phyloP scores from a whole-genome alignment of 192 early-diverging fungal genomes.

The Cetraspora pellucida region DNA sequence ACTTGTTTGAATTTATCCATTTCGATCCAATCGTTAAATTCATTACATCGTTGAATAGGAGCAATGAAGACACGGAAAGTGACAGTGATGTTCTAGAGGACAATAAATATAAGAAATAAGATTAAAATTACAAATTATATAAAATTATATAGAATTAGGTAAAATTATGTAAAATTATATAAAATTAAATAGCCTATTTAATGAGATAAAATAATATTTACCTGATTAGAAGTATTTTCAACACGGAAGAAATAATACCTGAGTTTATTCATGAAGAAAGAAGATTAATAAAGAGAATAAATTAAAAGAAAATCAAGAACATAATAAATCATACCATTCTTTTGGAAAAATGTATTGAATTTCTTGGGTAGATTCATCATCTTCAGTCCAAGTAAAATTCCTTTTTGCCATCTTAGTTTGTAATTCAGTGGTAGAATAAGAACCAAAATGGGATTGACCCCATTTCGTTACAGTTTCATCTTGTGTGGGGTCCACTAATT shows the following conservation, averaged over 20 bases:
- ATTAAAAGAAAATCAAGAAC: no score
- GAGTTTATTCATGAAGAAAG: no score
- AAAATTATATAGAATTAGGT: background rate
- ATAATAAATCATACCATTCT: background rate
- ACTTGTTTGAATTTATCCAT: background rate
- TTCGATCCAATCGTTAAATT: background rate
- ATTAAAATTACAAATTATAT: background rate
- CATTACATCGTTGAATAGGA: background rate
- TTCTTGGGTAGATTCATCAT: background rate
- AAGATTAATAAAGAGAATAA: no score
- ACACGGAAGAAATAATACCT: conserved; percentile 10
- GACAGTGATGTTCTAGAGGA: background rate
- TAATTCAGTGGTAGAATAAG: background rate
- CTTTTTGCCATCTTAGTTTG: background rate
- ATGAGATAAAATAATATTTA: background rate
- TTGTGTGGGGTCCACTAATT: no score
- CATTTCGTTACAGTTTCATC: no score
- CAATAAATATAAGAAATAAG: background rate
- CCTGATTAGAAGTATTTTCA: background rate
- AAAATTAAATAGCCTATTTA: background rate
- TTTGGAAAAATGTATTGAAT: background rate
- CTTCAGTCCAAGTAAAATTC: background rate
- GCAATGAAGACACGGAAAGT: background rate
- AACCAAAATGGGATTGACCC: no score
- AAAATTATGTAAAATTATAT: background rate